Evolutionary conservation across 2,329 filamentous ascomycete genomes (phyloP).

Genomic region (Talaromyces sp.): DNA sequence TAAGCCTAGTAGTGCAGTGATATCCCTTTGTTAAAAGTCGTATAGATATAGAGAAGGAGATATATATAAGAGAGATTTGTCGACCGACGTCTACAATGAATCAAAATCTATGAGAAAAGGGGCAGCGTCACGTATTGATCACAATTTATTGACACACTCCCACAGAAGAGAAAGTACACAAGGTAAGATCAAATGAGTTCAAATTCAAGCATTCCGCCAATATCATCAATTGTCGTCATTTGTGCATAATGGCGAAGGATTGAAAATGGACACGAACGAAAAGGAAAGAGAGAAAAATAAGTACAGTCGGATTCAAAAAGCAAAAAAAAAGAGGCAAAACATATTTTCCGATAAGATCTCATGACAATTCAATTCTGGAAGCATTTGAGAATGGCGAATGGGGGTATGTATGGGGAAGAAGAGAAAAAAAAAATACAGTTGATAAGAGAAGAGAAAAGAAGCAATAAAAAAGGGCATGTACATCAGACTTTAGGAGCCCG

Average conservation of each 20-base stretch:
- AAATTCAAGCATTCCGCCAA: conserved; percentile 16
- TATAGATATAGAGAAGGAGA: too few species aligned
- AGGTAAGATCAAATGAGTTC: not conserved
- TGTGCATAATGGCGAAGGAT: conserved; percentile 17
- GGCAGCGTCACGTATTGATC: too few species aligned
- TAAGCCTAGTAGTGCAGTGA: not conserved
- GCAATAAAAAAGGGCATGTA: conserved; percentile 18
- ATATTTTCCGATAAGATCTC: conserved; percentile 9
- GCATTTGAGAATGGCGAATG: conserved; percentile 13
- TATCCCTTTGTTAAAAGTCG: not conserved
- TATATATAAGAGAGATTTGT: too few species aligned
- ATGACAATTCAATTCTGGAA: conserved; percentile 2
- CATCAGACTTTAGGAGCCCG: conserved; percentile 18
- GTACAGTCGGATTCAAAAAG: not conserved
- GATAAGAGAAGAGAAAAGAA: not conserved
- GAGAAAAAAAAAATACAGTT: conserved; percentile 22
- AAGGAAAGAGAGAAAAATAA: conserved; percentile 13
- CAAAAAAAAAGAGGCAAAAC: not conserved
- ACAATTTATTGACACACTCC: not conserved
- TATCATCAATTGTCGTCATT: conserved; percentile 18
- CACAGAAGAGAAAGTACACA: not conserved
- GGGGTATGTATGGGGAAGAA: conserved; percentile 23
- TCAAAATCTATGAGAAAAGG: too few species aligned
- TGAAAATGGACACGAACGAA: conserved; percentile 11
- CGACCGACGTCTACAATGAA: too few species aligned